Evolutionary conservation across 345 rosid species (phyloP).

Genomic region (Boechera stricta): DNA sequence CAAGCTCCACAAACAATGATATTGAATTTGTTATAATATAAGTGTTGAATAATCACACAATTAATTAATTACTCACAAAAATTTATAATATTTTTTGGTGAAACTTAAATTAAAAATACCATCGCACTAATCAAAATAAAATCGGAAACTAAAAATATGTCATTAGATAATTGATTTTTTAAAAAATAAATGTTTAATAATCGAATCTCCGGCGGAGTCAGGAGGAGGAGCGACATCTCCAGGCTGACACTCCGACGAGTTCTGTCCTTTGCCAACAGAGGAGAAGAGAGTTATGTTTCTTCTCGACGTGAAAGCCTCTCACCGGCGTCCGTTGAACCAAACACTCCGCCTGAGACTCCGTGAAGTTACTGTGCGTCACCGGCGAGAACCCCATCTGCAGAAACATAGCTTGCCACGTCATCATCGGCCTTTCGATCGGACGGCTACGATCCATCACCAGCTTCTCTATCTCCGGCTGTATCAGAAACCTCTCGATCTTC

Average conservation of each 20-base stretch:
- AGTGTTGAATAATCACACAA: background rate
- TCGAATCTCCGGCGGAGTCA: constrained; percentile 31
- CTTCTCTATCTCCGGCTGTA: constrained; percentile 78
- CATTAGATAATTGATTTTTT: background rate
- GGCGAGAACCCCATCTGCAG: constrained; percentile 72
- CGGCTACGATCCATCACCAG: constrained; percentile 66
- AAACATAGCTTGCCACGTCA: constrained; percentile 76
- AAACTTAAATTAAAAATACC: constrained; percentile 9
- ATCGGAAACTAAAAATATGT: constrained; percentile 3
- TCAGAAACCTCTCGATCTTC: constrained; percentile 81
- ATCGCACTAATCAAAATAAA: constrained; percentile 24
- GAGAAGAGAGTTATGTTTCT: constrained; percentile 75
- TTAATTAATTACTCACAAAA: background rate
- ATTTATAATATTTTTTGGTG: constrained; percentile 1
- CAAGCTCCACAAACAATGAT: background rate
- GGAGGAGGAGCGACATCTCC: constrained; percentile 66
- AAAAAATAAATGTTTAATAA: background rate
- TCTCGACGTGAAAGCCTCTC: constrained; percentile 88
- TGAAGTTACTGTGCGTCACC: constrained; percentile 73
- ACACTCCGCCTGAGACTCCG: constrained; percentile 91
- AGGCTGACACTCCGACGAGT: constrained; percentile 82
- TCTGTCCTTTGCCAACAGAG: constrained; percentile 89
- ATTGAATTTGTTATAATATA: background rate
- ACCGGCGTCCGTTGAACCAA: constrained; percentile 75
- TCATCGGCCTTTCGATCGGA: constrained; percentile 49